Percentiles rank a stretch among this genome's conserved stretches.
Evolutionary conservation across 495 filamentous ascomycete genomes (phyloP).

Genomic region (Penicillium salamii): DNA sequence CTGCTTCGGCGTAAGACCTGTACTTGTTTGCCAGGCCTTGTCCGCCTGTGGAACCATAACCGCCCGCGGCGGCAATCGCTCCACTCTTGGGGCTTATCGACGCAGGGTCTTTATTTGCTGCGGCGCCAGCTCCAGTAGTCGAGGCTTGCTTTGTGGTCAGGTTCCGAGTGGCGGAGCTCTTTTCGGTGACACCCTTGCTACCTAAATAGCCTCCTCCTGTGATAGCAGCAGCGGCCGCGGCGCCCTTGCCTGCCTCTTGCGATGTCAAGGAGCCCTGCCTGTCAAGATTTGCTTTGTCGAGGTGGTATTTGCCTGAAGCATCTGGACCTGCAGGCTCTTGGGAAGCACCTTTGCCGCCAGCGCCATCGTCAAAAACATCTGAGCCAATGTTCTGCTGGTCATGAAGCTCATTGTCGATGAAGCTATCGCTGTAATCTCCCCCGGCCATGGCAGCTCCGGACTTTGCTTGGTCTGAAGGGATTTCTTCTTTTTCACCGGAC

Average conservation of each 20-base stretch:
- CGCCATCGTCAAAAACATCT: background rate
- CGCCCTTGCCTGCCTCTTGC: background rate
- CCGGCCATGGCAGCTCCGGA: background rate
- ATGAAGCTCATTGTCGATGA: conserved; percentile 2
- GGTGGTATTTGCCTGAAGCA: background rate
- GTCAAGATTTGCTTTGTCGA: background rate
- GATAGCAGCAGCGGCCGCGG: background rate
- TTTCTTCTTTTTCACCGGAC: background rate
- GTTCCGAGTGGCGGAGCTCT: background rate
- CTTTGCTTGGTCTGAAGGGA: background rate
- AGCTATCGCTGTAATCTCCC: background rate
- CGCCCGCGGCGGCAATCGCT: background rate
- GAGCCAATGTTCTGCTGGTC: background rate
- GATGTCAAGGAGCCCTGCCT: background rate
- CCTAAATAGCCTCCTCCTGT: background rate
- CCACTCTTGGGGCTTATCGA: background rate
- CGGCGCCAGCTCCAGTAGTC: background rate
- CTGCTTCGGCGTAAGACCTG: too few species aligned
- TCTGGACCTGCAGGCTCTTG: background rate
- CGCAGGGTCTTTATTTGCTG: background rate
- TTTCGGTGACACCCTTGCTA: background rate
- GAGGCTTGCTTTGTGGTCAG: background rate
- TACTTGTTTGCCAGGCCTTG: too few species aligned
- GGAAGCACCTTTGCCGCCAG: background rate
- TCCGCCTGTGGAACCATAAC: background rate